Evolutionary conservation across 768 basidiomycete genomes (phyloP).

Genomic region (Amanita exitialis): DNA sequence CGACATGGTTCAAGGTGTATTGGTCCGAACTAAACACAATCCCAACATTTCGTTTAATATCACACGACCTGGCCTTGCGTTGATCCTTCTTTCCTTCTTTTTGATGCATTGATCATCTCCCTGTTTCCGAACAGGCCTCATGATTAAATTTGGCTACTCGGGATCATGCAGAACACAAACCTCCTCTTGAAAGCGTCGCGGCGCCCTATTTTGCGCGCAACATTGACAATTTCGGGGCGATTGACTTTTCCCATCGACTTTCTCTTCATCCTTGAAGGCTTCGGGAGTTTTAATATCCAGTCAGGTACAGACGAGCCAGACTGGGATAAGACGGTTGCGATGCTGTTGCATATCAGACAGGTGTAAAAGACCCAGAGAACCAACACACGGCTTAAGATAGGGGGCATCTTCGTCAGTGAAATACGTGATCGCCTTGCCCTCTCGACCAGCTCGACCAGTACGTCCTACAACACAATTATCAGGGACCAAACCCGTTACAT

Average conservation of each 20-base stretch:
- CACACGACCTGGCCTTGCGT: conserved; percentile 8
- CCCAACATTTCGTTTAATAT: neutral
- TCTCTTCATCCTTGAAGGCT: conserved; percentile 84
- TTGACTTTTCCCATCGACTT: conserved; percentile 78
- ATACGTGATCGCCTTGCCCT: conserved; percentile 91
- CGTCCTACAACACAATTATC: conserved; percentile 43
- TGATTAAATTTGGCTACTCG: neutral
- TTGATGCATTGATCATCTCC: conserved; percentile 73
- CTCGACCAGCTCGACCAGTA: conserved; percentile 87
- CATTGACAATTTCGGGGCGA: conserved; percentile 66
- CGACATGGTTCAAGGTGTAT: neutral
- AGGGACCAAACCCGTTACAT: neutral
- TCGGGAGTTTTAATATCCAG: conserved; percentile 93
- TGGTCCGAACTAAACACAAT: neutral
- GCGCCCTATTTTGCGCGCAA: conserved; percentile 58
- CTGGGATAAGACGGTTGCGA: conserved; percentile 92
- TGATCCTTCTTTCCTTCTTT: conserved; percentile 44
- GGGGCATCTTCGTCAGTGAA: conserved; percentile 93
- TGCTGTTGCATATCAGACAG: conserved; percentile 30
- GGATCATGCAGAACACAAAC: conserved; percentile 21
- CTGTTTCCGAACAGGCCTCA: conserved; percentile 23
- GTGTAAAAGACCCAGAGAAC: neutral
- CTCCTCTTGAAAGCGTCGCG: conserved; percentile 65
- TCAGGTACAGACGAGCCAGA: conserved; percentile 88
- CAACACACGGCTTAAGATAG: conserved; percentile 74